Conservation (phyloP, 805 yeast species). For the Zygosaccharomyces siamensis region DNA sequence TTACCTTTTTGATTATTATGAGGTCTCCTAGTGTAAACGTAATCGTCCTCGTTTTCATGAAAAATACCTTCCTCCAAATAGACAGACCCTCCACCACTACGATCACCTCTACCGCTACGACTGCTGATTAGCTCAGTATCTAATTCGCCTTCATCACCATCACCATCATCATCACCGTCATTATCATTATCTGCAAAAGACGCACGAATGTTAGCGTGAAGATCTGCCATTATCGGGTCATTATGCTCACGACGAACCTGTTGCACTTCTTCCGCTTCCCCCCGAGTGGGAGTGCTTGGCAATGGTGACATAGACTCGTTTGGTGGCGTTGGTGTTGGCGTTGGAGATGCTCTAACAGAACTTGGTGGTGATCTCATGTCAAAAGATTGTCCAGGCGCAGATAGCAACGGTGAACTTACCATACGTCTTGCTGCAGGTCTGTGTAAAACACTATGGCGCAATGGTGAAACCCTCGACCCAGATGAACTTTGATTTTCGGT, state of each 20-base stretch:
- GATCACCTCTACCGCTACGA: slow-evolving; percentile 14
- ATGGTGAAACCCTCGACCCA: background rate
- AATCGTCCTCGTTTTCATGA: slow-evolving; percentile 27
- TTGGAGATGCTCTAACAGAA: background rate
- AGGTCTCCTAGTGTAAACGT: slow-evolving; percentile 18
- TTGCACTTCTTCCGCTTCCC: slow-evolving; percentile 59
- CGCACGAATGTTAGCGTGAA: slow-evolving; percentile 1
- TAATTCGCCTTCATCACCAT: slow-evolving; percentile 10
- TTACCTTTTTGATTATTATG: background rate
- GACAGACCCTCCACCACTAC: slow-evolving; percentile 17
- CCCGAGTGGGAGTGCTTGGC: slow-evolving; percentile 38
- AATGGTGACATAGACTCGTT: background rate
- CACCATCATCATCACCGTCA: slow-evolving; percentile 13
- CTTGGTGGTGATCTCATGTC: background rate
- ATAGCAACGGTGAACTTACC: slow-evolving; percentile 1
- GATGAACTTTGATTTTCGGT: slow-evolving; percentile 15
- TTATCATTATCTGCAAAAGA: slow-evolving; percentile 14
- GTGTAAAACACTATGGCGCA: background rate
- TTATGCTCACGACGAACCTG: slow-evolving; percentile 22
- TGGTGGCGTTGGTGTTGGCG: slow-evolving; percentile 1
- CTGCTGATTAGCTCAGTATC: slow-evolving; percentile 11
- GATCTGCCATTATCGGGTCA: slow-evolving; percentile 23
- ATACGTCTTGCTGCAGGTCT: slow-evolving; percentile 2
- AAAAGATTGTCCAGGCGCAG: background rate
- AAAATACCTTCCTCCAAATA: slow-evolving; percentile 28